Evolutionary conservation across 2,329 filamentous ascomycete genomes (phyloP).

Genomic region (Penicillium aurantiogriseum): DNA sequence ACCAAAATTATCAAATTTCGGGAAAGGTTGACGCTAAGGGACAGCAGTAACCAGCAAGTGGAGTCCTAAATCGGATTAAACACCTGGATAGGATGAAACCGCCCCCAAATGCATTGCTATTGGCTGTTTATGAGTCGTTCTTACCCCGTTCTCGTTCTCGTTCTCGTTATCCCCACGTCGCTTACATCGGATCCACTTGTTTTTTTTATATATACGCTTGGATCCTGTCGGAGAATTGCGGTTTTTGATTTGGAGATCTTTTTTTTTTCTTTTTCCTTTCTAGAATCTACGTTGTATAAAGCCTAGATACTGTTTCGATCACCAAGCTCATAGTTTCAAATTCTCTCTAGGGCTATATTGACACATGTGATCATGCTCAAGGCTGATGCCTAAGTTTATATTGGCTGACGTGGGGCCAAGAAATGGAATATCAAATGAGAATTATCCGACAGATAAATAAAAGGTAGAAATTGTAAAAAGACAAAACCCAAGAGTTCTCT

Average conservation of each 20-base stretch:
- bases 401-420: background rate
- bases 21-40: background rate
- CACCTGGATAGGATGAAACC: background rate
- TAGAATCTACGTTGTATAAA: background rate
- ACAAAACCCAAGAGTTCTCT: background rate
- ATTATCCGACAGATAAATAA: background rate
- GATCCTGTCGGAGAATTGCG: conserved; percentile 4
- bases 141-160: conserved; percentile 29
- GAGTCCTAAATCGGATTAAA: background rate
- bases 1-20: background rate
- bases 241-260: background rate
- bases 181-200: conserved; percentile 17
- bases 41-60: background rate
- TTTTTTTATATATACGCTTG: conserved; percentile 1
- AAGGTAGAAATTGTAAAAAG: background rate
- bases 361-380: background rate
- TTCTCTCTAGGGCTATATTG: background rate
- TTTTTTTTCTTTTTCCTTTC: background rate
- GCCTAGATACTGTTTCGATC: background rate
- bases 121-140: conserved; percentile 22
- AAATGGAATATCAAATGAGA: background rate
- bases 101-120: background rate
- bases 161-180: conserved; percentile 13
- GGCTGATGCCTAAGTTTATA: background rate
- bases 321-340: background rate